phyloP scores from a whole-genome alignment of 1,284 basidiomycete species.

The Schizophyllum amplum region DNA sequence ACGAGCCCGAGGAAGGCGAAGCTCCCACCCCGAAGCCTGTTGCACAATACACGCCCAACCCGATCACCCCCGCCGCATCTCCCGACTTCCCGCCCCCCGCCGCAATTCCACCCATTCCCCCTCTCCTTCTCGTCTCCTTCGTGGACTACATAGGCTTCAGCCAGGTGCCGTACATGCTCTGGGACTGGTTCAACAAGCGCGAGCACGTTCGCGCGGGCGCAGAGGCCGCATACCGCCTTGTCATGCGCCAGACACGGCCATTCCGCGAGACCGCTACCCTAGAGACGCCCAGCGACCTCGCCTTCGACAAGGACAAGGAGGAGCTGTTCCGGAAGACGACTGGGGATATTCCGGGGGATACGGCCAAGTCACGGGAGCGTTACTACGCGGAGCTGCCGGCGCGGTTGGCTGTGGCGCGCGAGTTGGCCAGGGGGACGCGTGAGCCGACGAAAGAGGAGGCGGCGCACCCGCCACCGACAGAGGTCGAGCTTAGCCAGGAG shows the following conservation, averaged over 20 bases:
- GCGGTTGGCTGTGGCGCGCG: conserved; percentile 70
- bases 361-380: conserved; percentile 60
- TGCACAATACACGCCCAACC: conserved; percentile 6
- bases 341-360: conserved; percentile 48
- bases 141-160: conserved; percentile 80
- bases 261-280: conserved; percentile 18
- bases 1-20: conserved; percentile 41
- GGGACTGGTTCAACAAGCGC: conserved; percentile 91
- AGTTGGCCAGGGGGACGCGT: conserved; percentile 68
- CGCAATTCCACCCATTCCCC: conserved; percentile 69
- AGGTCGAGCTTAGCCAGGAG: conserved; percentile 80
- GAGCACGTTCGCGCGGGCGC: conserved; percentile 71
- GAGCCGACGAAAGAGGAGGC: conserved; percentile 82
- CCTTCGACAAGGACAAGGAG: conserved; percentile 69
- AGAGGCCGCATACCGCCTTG: conserved; percentile 73
- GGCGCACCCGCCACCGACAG: conserved; percentile 76
- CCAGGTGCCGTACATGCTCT: conserved; percentile 86
- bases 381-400: conserved; percentile 74
- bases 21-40: conserved; percentile 26
- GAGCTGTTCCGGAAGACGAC: conserved; percentile 60
- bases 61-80: conserved; percentile 15
- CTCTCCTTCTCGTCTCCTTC: conserved; percentile 85
- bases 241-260: conserved; percentile 59
- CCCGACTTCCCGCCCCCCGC: conserved; percentile 16
- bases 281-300: conserved; percentile 46